Conservation (phyloP, 1,139 yeast genomes). For the Geotrichum histeridarum region DNA sequence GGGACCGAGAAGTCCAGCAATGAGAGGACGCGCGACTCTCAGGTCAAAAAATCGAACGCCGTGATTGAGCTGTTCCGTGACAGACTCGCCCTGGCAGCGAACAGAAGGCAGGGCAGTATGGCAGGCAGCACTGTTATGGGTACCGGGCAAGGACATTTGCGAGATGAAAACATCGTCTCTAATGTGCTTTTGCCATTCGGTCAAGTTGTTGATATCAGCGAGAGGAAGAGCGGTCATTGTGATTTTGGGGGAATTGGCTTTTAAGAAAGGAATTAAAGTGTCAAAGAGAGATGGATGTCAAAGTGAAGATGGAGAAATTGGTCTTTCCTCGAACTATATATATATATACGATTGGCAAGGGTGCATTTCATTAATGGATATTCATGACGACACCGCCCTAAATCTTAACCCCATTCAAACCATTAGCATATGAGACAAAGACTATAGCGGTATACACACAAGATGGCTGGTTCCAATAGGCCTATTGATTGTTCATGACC, state of each 20-base stretch:
- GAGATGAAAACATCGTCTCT: constrained; percentile 51
- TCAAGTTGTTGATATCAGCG: constrained; percentile 10
- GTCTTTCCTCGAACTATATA: too few species aligned
- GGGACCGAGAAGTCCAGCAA: constrained; percentile 31
- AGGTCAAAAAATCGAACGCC: constrained; percentile 74
- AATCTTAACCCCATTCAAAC: too few species aligned
- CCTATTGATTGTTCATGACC: too few species aligned
- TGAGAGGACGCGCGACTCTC: constrained; percentile 56
- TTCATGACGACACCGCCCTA: too few species aligned
- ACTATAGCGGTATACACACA: too few species aligned
- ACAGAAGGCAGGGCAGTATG: constrained; percentile 71
- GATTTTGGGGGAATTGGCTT: not conserved
- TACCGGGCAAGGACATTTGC: constrained; percentile 66
- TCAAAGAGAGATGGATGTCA: too few species aligned
- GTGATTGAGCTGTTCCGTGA: constrained; percentile 58
- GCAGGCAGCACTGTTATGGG: constrained; percentile 69
- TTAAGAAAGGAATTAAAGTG: not conserved
- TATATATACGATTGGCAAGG: too few species aligned
- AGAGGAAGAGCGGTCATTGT: constrained; percentile 17
- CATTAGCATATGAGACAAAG: too few species aligned
- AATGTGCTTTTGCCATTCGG: constrained; percentile 54
- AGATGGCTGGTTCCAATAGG: too few species aligned
- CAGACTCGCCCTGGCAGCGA: constrained; percentile 64
- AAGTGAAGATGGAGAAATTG: too few species aligned
- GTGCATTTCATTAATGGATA: too few species aligned